phyloP scores from a whole-genome alignment of 1,284 basidiomycete species.

The Xanthoconium separans region DNA sequence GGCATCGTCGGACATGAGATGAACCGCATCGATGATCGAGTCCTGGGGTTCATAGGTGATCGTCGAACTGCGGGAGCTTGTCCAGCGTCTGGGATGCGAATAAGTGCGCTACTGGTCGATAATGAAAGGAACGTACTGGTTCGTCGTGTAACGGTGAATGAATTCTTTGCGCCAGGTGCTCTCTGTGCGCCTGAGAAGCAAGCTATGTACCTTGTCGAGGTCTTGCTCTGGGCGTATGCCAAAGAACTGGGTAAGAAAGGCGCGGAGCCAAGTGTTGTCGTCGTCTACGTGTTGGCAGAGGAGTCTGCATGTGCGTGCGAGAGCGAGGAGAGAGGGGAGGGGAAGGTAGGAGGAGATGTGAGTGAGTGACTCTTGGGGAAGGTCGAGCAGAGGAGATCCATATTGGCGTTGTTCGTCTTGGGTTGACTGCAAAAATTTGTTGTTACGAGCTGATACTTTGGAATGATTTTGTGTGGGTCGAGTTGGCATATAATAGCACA shows the following conservation, averaged over 20 bases:
- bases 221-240: constrained; percentile 63
- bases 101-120: not conserved
- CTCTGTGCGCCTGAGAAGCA: constrained; percentile 59
- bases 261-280: constrained; percentile 82
- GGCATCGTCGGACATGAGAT: constrained; percentile 55
- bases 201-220: constrained; percentile 39
- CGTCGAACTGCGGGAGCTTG: constrained; percentile 58
- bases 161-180: constrained; percentile 71
- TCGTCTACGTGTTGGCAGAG: constrained; percentile 70
- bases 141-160: constrained; percentile 50
- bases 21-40: constrained; percentile 52
- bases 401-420: constrained; percentile 38
- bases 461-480: constrained; percentile 17
- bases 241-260: constrained; percentile 72
- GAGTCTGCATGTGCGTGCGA: constrained; percentile 53
- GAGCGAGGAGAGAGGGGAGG: constrained; percentile 59
- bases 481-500: constrained; percentile 32
- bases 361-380: constrained; percentile 75
- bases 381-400: constrained; percentile 49
- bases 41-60: constrained; percentile 62
- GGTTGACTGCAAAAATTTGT: not conserved
- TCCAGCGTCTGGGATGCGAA: constrained; percentile 61
- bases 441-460: constrained; percentile 11
- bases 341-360: constrained; percentile 79
- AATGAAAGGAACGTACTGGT: constrained; percentile 43